Conservation (phyloP, 768 basidiomycete species). For the Sarcomyxa edulis region DNA sequence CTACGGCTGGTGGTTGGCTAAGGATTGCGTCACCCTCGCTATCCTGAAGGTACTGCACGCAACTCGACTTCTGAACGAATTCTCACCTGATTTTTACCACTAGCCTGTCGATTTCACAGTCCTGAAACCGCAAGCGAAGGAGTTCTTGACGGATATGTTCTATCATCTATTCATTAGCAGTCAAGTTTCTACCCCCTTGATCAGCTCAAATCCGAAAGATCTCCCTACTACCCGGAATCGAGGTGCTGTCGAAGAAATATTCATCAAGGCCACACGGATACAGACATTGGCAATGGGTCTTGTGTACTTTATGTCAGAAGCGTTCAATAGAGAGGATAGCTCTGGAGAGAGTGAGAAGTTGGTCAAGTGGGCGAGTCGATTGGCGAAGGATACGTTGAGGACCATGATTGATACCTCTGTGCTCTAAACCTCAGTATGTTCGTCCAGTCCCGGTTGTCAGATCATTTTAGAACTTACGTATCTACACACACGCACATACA, state of each 20-base stretch:
- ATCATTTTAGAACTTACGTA: too few relatives aligned
- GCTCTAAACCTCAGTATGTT: conserved; percentile 21
- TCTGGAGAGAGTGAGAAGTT: conserved; percentile 33
- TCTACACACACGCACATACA: too few relatives aligned
- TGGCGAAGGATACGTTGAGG: conserved; percentile 68
- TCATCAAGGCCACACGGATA: conserved; percentile 66
- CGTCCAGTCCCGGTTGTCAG: too few relatives aligned
- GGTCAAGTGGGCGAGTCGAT: conserved; percentile 58
- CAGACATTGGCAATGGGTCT: conserved; percentile 70
- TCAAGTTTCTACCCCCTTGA: conserved; percentile 67
- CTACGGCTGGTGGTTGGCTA: conserved; percentile 92
- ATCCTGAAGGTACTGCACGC: conserved; percentile 89
- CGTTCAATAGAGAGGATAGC: conserved; percentile 31
- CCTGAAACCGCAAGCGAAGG: conserved; percentile 55
- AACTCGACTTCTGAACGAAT: conserved; percentile 2
- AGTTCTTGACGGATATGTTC: conserved; percentile 71
- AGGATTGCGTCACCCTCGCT: conserved; percentile 66
- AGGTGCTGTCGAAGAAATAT: conserved; percentile 66
- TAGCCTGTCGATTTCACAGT: conserved; percentile 86
- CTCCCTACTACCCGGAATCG: conserved; percentile 46
- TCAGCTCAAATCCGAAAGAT: conserved; percentile 30
- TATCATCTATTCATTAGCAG: conserved; percentile 65
- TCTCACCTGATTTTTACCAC: neutral
- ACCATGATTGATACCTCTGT: conserved; percentile 53
- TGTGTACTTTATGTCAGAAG: conserved; percentile 57